Evolutionary conservation across 1,139 yeast species (phyloP), one percentile per base, ranked within the genome.

Genomic region (Lipomyces yarrowii): DNA sequence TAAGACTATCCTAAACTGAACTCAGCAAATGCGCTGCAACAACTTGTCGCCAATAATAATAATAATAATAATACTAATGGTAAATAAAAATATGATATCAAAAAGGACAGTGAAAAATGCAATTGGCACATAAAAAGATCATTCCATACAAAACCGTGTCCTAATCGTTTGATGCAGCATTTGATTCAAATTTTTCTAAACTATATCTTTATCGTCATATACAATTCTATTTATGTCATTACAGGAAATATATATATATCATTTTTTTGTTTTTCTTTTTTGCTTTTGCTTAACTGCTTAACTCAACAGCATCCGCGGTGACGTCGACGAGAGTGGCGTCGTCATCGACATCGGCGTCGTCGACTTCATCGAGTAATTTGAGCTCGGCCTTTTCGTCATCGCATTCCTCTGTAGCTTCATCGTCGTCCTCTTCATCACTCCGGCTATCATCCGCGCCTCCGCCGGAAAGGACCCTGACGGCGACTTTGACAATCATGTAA

Each of bases 391-490:
- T 48, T 15, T 64, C 68, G 37, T 42, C 37, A 23, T 60, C 62
- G 13, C 21, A 21, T 11, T 8, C 60, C 8, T 54, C 60, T 15
- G 56, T 73, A 13, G 61, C 56, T 2, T 54, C 51, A 15, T 52
- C 58, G 3, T 73, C 77, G 0, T 86, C 89, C 59, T 89, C 94
- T 71, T 85, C 90, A 74, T 91, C 93, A 75, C 96, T 86, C 71
- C 96, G 88, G 67, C 89, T 90, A 76, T 92, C 97, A 61, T 91
- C 96, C 1, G 90, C 90, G 48, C 87, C 86, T 26, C 80, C 82
- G 4, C 98, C 98, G 7, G 83, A 81, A 46, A 91, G 71, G 32
- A 91, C 96, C 74, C 83, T 86, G 67, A 82, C 78, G 23, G 90
- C 91, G 39, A 91, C 96, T 72, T 85, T 86, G 23, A 84, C 70